phyloP scores from a whole-genome alignment of 176 grass and related monocot species.

The Oryza meyeriana region DNA sequence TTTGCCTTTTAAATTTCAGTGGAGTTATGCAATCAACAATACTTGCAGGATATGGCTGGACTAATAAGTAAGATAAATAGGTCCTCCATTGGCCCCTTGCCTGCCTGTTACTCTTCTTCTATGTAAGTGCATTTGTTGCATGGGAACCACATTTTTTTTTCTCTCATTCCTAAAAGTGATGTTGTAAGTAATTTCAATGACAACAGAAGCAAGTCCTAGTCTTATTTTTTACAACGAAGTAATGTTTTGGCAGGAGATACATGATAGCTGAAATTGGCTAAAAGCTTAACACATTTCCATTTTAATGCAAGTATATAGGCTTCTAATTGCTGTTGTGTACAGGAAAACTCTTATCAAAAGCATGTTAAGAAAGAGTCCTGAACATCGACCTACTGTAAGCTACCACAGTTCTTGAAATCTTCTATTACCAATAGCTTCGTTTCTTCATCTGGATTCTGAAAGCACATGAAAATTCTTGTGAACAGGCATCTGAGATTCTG shows the following conservation, averaged over 20 bases:
- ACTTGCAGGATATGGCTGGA: conserved; percentile 97
- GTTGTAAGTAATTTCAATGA: background rate
- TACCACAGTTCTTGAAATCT: conserved; percentile 26
- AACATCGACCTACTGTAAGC: conserved; percentile 92
- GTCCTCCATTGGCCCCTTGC: conserved; percentile 85
- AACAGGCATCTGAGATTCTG: conserved; percentile 87
- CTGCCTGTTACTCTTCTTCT: conserved; percentile 78
- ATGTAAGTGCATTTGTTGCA: conserved; percentile 56
- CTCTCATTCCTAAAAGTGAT: conserved; percentile 21
- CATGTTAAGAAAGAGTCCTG: conserved; percentile 97
- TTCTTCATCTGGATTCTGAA: conserved; percentile 31
- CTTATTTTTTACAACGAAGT: conserved; percentile 17
- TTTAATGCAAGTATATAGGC: background rate
- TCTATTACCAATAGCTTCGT: background rate
- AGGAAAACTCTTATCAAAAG: conserved; percentile 95
- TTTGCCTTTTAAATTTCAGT: background rate
- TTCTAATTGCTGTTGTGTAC: conserved; percentile 25
- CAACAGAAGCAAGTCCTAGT: background rate
- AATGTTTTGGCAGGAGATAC: background rate
- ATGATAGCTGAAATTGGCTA: background rate
- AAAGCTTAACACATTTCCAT: background rate
- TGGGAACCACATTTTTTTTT: conserved; percentile 6
- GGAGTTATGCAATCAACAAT: conserved; percentile 16
- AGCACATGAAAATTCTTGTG: conserved; percentile 22
- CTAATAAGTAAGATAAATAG: conserved; percentile 98